These are phyloP conservation scores for Candida sp. DNA, from an alignment of 1,139 yeast genomes.

Conservation along the genomic window DNA sequence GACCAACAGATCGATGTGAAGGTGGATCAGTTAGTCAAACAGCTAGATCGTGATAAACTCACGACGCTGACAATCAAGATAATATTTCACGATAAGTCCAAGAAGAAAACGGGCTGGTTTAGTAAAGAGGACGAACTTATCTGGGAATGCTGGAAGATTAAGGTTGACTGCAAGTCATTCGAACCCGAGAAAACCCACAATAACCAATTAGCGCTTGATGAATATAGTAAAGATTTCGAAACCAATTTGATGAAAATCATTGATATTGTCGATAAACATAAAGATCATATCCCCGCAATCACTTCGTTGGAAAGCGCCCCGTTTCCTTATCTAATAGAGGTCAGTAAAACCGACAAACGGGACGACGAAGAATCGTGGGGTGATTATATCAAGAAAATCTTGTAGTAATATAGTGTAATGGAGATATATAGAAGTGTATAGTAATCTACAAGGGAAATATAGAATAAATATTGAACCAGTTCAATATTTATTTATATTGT, in stretches of 20 bases:
- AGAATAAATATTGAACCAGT: background rate
- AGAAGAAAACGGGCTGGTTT: conserved; percentile 43
- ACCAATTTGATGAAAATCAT: conserved; percentile 44
- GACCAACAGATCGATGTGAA: conserved; percentile 43
- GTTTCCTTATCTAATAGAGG: conserved; percentile 52
- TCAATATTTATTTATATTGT: background rate
- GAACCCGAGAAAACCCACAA: conserved; percentile 4
- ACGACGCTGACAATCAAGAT: conserved; percentile 5
- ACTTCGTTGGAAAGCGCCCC: conserved; percentile 65
- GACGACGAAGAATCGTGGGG: conserved; percentile 42
- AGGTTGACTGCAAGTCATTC: conserved; percentile 33
- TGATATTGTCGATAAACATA: conserved; percentile 50
- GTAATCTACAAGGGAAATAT: background rate
- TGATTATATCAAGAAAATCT: conserved; percentile 43
- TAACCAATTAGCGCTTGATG: background rate
- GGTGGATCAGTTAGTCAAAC: conserved; percentile 31
- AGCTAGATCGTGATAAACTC: conserved; percentile 1
- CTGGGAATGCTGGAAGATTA: conserved; percentile 46
- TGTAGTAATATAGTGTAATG: conserved; percentile 1
- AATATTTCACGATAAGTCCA: conserved; percentile 14
- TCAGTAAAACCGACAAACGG: conserved; percentile 11
- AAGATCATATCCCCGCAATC: conserved; percentile 72
- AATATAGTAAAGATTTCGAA: conserved; percentile 31
- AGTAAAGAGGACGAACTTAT: conserved; percentile 26
- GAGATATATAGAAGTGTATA: conserved; percentile 2